Conservation (phyloP, 2,329 filamentous ascomycete genomes). For the Claviceps quebecensis region DNA sequence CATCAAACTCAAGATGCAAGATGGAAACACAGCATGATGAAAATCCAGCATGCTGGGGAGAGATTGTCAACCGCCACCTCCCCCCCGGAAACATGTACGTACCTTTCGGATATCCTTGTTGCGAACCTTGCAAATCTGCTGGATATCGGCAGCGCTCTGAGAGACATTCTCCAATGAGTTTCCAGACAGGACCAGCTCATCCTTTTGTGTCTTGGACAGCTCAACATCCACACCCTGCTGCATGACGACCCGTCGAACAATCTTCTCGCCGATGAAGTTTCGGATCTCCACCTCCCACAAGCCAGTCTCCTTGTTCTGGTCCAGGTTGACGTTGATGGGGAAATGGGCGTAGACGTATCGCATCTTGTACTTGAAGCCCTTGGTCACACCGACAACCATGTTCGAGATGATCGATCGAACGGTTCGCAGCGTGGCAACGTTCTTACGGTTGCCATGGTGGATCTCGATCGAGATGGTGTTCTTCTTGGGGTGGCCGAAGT, state of each 20-base stretch:
- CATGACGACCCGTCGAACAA: slow-evolving; percentile 85
- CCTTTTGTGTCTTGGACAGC: slow-evolving; percentile 86
- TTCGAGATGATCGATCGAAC: slow-evolving; percentile 98
- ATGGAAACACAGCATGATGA: too few relatives aligned
- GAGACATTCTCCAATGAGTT: slow-evolving; percentile 97
- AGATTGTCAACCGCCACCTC: too few relatives aligned
- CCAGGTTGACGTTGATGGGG: slow-evolving; percentile 99
- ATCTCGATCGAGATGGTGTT: slow-evolving; percentile 90
- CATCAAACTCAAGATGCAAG: background rate
- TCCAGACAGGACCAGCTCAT: slow-evolving; percentile 83
- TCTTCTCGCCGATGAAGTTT: slow-evolving; percentile 99
- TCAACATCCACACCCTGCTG: slow-evolving; percentile 80
- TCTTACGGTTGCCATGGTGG: slow-evolving; percentile 97
- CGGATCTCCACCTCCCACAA: slow-evolving; percentile 91
- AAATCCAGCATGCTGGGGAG: too few relatives aligned
- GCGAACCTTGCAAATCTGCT: slow-evolving; percentile 97
- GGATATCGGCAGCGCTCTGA: slow-evolving; percentile 96
- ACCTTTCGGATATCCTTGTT: slow-evolving; percentile 99
- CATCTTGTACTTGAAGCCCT: slow-evolving; percentile 99
- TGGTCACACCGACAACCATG: slow-evolving; percentile 95
- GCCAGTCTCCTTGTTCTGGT: slow-evolving; percentile 87
- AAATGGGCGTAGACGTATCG: slow-evolving; percentile 99
- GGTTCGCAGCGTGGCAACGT: slow-evolving; percentile 92
- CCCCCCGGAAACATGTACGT: slow-evolving; percentile 12
- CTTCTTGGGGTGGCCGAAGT: slow-evolving; percentile 79